Conservation (phyloP, 345 rosid genomes). For the Eucalyptus grandis region DNA sequence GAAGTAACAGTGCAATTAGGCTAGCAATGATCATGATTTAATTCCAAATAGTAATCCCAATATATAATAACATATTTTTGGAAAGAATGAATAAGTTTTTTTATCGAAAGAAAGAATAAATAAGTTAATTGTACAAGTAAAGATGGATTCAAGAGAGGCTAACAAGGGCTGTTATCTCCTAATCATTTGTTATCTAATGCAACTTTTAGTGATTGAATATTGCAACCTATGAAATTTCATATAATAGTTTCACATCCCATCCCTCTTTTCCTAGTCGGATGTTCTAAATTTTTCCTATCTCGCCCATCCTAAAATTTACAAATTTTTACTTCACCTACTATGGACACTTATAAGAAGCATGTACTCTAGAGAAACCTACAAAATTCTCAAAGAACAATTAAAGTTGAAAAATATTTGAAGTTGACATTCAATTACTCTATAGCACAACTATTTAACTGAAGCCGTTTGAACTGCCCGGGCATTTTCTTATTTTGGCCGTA, state of each 20-base stretch:
- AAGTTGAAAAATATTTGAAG: background rate
- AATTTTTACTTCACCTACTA: background rate
- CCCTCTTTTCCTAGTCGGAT: background rate
- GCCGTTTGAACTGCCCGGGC: background rate
- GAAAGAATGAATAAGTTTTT: background rate
- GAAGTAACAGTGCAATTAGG: background rate
- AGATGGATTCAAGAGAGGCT: background rate
- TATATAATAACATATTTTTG: background rate
- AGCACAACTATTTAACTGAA: background rate
- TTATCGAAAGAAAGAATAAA: background rate
- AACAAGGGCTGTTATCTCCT: background rate
- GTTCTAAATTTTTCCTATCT: background rate
- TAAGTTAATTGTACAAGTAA: background rate
- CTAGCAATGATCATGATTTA: background rate
- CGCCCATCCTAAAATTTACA: background rate
- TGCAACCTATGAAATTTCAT: no score
- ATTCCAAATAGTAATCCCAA: background rate
- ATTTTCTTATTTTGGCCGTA: background rate
- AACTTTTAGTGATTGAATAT: background rate
- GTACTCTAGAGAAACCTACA: background rate
- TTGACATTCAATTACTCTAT: background rate
- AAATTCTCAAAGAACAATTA: background rate
- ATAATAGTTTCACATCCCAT: no score
- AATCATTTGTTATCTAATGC: background rate
- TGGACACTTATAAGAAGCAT: background rate